Conservation (phyloP, 371 early-diverging fungal species). For the Mortierella sp. region DNA sequence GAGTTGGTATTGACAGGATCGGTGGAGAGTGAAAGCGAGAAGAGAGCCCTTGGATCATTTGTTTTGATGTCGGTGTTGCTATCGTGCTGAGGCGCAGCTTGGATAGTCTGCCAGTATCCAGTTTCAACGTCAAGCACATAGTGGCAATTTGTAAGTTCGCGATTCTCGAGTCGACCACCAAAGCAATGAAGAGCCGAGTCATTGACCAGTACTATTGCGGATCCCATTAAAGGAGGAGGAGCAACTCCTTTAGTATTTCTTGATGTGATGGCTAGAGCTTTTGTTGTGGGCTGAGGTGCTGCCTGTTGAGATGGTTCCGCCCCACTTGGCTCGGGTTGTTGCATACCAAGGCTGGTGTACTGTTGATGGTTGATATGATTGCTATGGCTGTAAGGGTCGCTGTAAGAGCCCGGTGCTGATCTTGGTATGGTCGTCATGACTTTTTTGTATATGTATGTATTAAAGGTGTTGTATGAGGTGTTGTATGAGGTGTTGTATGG, state of each 20-base stretch:
- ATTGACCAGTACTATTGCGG: conserved; percentile 71
- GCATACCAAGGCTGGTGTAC: background rate
- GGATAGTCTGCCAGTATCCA: conserved; percentile 65
- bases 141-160: conserved; percentile 76
- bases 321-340: background rate
- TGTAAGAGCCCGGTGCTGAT: background rate
- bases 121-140: conserved; percentile 74
- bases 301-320: background rate
- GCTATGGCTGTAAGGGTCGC: background rate
- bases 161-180: conserved; percentile 79
- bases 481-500: too few relatives aligned
- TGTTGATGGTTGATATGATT: background rate
- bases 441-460: background rate
- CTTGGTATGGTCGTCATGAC: background rate
- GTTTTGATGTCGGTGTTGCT: background rate
- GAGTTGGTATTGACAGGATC: conserved; percentile 43
- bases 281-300: conserved; percentile 7
- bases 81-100: conserved; percentile 6
- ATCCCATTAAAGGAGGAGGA: conserved; percentile 82
- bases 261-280: conserved; percentile 50
- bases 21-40: conserved; percentile 50
- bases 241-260: conserved; percentile 52
- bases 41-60: conserved; percentile 26
- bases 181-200: conserved; percentile 73
- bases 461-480: too few relatives aligned